Conservation (phyloP, 2,329 filamentous ascomycete genomes). For the Neoascochyta sp. region DNA sequence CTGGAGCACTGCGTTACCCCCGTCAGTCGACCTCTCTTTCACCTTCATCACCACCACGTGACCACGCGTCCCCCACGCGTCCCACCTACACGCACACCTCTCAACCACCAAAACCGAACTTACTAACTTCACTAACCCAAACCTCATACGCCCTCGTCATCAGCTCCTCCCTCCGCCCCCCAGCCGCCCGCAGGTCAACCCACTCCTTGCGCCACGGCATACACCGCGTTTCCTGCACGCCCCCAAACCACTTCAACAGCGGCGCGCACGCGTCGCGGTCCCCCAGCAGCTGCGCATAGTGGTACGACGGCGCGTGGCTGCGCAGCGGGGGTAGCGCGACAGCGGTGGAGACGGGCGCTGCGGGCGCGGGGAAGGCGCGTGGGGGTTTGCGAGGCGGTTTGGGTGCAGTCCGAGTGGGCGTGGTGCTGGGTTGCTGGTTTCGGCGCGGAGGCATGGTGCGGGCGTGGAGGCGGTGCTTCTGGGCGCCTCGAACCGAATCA, state of each 20-base stretch:
- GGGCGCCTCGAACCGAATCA: no score
- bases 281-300: slow-evolving; percentile 28
- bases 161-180: slow-evolving; percentile 34
- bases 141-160: slow-evolving; percentile 60
- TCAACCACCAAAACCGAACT: slow-evolving; percentile 12
- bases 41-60: slow-evolving; percentile 10
- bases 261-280: slow-evolving; percentile 13
- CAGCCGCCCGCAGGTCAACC: slow-evolving; percentile 45
- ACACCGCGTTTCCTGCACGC: slow-evolving; percentile 27
- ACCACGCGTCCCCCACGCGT: slow-evolving; percentile 10
- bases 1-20: slow-evolving; percentile 51
- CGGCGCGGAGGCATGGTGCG: slow-evolving; percentile 15
- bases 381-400: slow-evolving; percentile 5
- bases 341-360: slow-evolving; percentile 8
- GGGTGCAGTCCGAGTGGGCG: slow-evolving; percentile 1
- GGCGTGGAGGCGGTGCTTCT: no score
- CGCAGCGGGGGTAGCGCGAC: slow-evolving; percentile 29
- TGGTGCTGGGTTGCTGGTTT: not conserved
- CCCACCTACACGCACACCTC: no score
- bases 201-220: slow-evolving; percentile 53
- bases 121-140: slow-evolving; percentile 62
- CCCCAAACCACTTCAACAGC: slow-evolving; percentile 31
- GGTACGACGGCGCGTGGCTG: slow-evolving; percentile 24
- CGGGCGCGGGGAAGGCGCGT: slow-evolving; percentile 12
- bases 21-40: not conserved